Base-by-base conservation (phyloP, 179 eudicot genomes). In the Corrigiola litoralis region DNA sequence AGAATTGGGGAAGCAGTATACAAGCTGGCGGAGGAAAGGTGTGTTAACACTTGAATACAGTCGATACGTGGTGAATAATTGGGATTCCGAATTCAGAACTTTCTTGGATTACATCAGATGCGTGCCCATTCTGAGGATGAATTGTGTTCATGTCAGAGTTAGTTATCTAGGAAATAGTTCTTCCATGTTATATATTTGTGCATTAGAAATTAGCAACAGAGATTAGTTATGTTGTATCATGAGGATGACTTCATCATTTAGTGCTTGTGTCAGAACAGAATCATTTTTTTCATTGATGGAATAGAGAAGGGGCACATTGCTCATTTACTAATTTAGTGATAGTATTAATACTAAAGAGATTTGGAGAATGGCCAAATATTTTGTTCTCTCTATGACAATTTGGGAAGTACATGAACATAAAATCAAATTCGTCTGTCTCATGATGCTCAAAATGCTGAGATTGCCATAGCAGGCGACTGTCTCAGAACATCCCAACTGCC, bases 141-240 rank as follows among this genome's bases (percentile, higher is more conserved):
- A 47, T 41, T 44, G 61, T 2, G 56, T 51, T 64, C 56, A 24
- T 41, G 24, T 34, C 21, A 52, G 62, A 44, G n/a, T 7, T 41
- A 25, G 58, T 50, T 52, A 21, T 70, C 71, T 65, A 75, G 68
- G 52, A 66, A 70, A 59, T 65, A 53, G 55, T 71, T 70, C 55
- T 70, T 60, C 32, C 29, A 41, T 63, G 61, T 52, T 52, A 63
- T 54, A 63, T 64, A 27, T 70, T 74, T 69, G 64, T 71, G 79
- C 47, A 61, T 61, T 68, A 70, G 75, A 56, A 61, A 31, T 3
- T 71, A 70, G 71, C 38, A 53, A 54, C 54, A 70, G 72, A 75
- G 70, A 49, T 44, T 44, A 45, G 32, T 52, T 42, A 44, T 75
- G 74, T 75, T 75, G 71, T 65, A 69, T 45, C 5, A 64, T 44